These are phyloP conservation scores for Russula lepida DNA, from an alignment of 768 basidiomycete genomes.

Conservation along the genomic window DNA sequence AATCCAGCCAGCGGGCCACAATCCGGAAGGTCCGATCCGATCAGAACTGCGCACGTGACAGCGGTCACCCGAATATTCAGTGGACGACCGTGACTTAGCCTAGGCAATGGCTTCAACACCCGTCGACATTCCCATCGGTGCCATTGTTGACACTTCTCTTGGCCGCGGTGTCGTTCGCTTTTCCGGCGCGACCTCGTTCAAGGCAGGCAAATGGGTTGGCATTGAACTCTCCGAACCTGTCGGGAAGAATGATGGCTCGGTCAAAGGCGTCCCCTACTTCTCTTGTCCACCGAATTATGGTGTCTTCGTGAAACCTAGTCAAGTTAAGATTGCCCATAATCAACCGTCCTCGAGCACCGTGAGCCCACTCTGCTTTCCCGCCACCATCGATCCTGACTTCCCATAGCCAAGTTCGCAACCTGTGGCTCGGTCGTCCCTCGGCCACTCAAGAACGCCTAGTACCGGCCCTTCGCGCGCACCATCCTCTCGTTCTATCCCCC, in stretches of 20 bases:
- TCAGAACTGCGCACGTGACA: background rate
- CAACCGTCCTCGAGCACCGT: background rate
- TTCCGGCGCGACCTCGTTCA: conserved; percentile 74
- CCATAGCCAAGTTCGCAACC: conserved; percentile 6
- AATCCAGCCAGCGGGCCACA: background rate
- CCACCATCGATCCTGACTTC: background rate
- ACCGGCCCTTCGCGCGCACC: conserved; percentile 12
- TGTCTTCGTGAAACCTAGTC: conserved; percentile 82
- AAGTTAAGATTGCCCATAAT: conserved; percentile 51
- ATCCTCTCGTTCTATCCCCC: conserved; percentile 14
- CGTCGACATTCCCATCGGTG: conserved; percentile 47
- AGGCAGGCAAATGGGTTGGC: conserved; percentile 90
- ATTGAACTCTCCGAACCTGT: conserved; percentile 74
- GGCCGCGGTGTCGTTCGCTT: conserved; percentile 85
- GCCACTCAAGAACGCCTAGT: conserved; percentile 14
- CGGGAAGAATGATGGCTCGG: conserved; percentile 95
- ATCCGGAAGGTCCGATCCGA: background rate
- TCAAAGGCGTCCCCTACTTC: conserved; percentile 77
- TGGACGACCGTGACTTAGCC: too few relatives aligned
- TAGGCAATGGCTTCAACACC: conserved; percentile 22
- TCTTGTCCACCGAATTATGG: conserved; percentile 67
- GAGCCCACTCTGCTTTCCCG: background rate
- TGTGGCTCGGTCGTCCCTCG: background rate
- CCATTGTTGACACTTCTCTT: conserved; percentile 70
- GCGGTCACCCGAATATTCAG: too few relatives aligned